Base-by-base conservation (phyloP, 106 monocot genomes). In the Dendrobium huoshanense region DNA sequence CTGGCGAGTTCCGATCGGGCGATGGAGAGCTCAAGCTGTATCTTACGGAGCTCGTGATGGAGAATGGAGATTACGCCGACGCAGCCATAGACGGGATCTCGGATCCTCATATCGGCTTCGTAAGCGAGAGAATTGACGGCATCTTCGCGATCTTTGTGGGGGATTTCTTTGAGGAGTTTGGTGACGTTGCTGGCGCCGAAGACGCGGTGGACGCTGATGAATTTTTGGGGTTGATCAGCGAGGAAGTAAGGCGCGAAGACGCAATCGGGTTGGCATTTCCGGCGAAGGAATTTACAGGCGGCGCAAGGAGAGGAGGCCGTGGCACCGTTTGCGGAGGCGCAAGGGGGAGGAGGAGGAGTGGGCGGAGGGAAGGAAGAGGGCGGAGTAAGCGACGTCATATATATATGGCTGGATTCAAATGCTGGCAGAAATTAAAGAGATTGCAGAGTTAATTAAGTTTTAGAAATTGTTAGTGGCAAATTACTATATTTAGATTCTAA, bases 171-270 rank as follows among this genome's bases (percentile, higher is more conserved):
- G 48, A 95, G 90, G 13, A 92, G 80, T 67, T 95, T 95, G 20
- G 94, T 89, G 5, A 94, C 94, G 83, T 94, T 94, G 86, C 91
- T 91, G 7, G 94, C 94, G 10, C 94, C 94, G 84, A 94, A 94
- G 20, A 94, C 91, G 43, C 87, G 87, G 88, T 94, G 94, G 20
- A 94, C 94, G 87, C 86, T 85, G 19, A 89, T 80, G 84, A 94
- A 94, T 85, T 94, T 94, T 61, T 89, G 87, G 55, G 94, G 94
- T 77, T 94, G 82, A 81, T 94, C 93, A 41, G 93, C 91, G 45
- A 87, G 93, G 80, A 94, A 94, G 84, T 94, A 94, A 16, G 93
- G 93, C 19, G 94, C 91, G 83, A 94, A 94, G 41, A 94, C 83
- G 86, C 94, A 94, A 72, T 91, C 94, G 47, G 91, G 94, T 61